phyloP scores from a whole-genome alignment of 2,329 filamentous ascomycete genomes.

The Colletotrichum sp. region DNA sequence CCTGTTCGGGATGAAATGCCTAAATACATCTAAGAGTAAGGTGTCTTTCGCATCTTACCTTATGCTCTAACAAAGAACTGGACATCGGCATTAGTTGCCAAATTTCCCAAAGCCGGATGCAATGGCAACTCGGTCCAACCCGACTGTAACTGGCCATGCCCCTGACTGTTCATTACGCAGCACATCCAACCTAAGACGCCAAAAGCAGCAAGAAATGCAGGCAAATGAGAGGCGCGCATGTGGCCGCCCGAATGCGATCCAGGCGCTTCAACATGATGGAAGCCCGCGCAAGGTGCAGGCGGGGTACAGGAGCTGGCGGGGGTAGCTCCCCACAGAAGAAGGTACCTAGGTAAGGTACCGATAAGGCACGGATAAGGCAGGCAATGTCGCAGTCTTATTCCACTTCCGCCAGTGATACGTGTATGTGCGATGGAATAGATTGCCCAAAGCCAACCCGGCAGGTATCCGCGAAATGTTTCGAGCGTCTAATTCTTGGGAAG shows the following conservation, averaged over 20 bases:
- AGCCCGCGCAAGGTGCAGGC: background rate
- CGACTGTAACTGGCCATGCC: background rate
- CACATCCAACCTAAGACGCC: background rate
- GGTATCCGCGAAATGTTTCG: background rate
- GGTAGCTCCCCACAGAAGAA: slow-evolving; percentile 11
- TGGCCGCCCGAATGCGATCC: background rate
- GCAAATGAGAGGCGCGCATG: background rate
- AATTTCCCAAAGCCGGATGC: background rate
- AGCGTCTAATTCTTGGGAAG: background rate
- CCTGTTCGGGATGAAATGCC: background rate
- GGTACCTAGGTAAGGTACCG: background rate
- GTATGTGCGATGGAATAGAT: background rate
- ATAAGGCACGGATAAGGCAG: background rate
- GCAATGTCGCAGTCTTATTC: background rate
- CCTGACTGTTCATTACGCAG: background rate
- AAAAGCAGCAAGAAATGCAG: background rate
- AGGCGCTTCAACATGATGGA: background rate
- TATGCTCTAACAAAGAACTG: background rate
- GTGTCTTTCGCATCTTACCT: background rate
- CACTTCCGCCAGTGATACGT: background rate
- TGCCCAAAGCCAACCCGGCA: background rate
- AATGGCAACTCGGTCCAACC: background rate
- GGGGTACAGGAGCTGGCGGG: slow-evolving; percentile 13
- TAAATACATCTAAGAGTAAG: background rate
- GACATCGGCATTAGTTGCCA: background rate